phyloP scores from a whole-genome alignment of 768 basidiomycete genomes.

The Mycena rosella region DNA sequence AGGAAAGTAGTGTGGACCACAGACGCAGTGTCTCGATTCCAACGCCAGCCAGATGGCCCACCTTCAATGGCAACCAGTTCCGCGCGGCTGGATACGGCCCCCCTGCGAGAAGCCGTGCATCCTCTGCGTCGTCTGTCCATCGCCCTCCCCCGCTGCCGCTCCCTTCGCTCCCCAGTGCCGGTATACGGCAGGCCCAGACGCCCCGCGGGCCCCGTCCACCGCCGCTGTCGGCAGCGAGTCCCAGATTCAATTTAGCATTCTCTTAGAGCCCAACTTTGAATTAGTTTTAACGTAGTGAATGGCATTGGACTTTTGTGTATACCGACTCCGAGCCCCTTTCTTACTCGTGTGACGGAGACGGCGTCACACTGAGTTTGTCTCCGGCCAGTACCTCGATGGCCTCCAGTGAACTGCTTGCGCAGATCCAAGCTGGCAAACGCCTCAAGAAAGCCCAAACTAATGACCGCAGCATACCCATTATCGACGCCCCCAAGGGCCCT shows the following conservation, averaged over 20 bases:
- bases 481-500: slow-evolving; percentile 63
- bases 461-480: slow-evolving; percentile 79
- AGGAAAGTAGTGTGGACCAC: slow-evolving; percentile 31
- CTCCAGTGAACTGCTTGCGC: slow-evolving; percentile 79
- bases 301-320: too few species aligned
- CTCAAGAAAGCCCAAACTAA: slow-evolving; percentile 88
- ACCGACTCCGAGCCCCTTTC: too few species aligned
- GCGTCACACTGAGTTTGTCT: not conserved
- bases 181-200: slow-evolving; percentile 13
- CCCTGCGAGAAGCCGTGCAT: slow-evolving; percentile 14
- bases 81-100: slow-evolving; percentile 26
- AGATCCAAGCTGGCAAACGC: slow-evolving; percentile 85
- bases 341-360: not conserved
- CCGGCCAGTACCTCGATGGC: slow-evolving; percentile 62
- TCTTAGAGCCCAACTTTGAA: too few species aligned
- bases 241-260: slow-evolving; percentile 13
- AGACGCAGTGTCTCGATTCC: slow-evolving; percentile 28
- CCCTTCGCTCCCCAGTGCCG: slow-evolving; percentile 13
- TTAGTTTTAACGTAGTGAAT: too few species aligned
- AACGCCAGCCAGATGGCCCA: slow-evolving; percentile 29
- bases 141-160: slow-evolving; percentile 33
- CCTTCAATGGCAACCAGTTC: slow-evolving; percentile 36
- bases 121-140: slow-evolving; percentile 18
- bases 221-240: slow-evolving; percentile 29
- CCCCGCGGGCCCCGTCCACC: slow-evolving; percentile 35